A percentile compares a stretch with the other conserved stretches of the same genome.
phyloP scores from a whole-genome alignment of 2,329 filamentous ascomycete genomes.

The Talaromyces sp. region DNA sequence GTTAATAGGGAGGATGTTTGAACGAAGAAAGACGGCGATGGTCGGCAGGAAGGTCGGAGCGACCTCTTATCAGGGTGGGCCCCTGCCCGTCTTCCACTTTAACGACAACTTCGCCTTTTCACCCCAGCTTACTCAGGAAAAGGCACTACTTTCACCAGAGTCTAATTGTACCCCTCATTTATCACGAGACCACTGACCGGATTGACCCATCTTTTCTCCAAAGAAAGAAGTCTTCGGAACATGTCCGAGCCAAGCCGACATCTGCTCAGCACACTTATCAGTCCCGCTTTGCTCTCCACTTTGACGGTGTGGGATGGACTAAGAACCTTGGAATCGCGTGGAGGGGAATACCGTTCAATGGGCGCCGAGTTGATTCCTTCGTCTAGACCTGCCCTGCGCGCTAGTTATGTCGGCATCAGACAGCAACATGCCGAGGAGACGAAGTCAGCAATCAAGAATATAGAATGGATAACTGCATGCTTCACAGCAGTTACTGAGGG shows the following conservation, averaged over 20 bases:
- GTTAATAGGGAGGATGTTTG: no score
- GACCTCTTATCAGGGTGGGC: neutral
- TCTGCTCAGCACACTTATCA: neutral
- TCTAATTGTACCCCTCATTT: neutral
- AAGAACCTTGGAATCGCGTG: neutral
- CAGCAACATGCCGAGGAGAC: neutral
- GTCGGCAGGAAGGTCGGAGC: constrained; percentile 13
- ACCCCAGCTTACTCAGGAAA: no score
- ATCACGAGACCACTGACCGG: neutral
- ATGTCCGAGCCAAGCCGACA: neutral
- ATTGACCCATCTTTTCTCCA: neutral
- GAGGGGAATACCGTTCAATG: neutral
- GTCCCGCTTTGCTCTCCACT: neutral
- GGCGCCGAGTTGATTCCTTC: neutral
- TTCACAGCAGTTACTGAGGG: neutral
- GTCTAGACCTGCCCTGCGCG: constrained; percentile 10
- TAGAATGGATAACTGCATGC: neutral
- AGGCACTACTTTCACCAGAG: no score
- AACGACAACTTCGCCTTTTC: no score
- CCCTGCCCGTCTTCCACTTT: neutral
- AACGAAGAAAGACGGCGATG: neutral
- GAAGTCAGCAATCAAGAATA: neutral
- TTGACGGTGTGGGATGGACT: neutral
- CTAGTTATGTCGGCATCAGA: neutral
- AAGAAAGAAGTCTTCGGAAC: neutral